Evolutionary conservation across 139 green algal species (phyloP), one percentile per base, ranked within the genome.

Genomic region (Axilococcus clingmanii): DNA sequence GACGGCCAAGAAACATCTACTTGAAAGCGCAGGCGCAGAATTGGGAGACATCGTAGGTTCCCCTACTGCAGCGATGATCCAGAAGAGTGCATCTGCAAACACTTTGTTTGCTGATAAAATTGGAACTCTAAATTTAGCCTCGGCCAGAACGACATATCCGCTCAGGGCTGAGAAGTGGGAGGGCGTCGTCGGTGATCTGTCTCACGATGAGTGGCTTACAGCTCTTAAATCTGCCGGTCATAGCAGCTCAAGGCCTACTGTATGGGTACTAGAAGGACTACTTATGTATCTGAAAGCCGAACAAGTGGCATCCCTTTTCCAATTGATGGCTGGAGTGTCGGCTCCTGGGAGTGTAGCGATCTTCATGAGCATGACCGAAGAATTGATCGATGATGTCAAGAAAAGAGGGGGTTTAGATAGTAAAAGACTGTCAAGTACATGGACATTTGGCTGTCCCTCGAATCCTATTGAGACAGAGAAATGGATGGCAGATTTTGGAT

Each of bases 181-280:
- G 27, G 29, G 27, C n/a, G 12, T 40, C 29, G 32, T 30, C 12
- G 50, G 29, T 22, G 50, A 58, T 29, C 31, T 58, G 32, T 40
- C 40, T 19, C 29, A 29, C 4, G 12, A 20, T n/a, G 50, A 58
- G 28, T 58, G 50, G 50, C 29, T 11, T 7, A 17, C n/a, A 14
- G 36, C 32, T 7, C 32, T 59, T 19, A 12, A 31, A 6, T 22
- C 11, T 6, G n/a, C 24, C 35, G 65, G 61, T 0, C 47, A 77
- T 12, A 49, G 69, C 6, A 15, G 19, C 1, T 16, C 5, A 2
- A 15, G 23, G 25, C 60, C 69, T 5, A 66, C 59, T 27, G 30
- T 69, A 24, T 82, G 71, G 71, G 47, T 80, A 11, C 42, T 70
- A 40, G 77, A 85, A 43, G 70, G 70, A 1, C 50, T 85, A 43